These are phyloP conservation scores for Colletotrichum coccodes DNA, from an alignment of 2,329 filamentous ascomycete species.

Conservation along the genomic window DNA sequence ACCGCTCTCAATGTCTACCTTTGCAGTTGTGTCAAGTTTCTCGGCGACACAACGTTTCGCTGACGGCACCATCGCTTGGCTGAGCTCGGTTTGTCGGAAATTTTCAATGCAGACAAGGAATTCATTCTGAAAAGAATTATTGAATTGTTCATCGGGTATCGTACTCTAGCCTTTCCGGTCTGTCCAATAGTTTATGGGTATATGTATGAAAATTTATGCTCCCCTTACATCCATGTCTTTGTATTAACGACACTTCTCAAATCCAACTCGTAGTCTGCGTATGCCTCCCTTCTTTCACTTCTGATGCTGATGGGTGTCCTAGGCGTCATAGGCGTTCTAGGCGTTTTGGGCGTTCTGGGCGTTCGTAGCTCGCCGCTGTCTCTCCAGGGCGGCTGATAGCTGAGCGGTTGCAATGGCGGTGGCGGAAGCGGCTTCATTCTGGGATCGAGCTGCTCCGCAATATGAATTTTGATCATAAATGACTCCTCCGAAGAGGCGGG, in stretches of 20 bases:
- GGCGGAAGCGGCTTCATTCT: constrained; percentile 23
- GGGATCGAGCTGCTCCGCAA: neutral
- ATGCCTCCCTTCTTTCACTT: neutral
- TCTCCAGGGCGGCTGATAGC: constrained; percentile 2
- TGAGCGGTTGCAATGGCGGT: neutral
- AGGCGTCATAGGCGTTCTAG: neutral
- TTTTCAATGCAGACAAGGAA: no score
- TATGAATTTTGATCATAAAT: constrained; percentile 11
- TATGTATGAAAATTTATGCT: neutral
- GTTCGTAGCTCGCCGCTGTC: neutral
- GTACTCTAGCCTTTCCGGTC: no score
- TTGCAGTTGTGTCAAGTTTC: no score
- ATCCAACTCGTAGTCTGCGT: constrained; percentile 18
- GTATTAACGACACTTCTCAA: constrained; percentile 2
- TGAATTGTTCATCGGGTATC: no score
- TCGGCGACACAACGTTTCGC: no score
- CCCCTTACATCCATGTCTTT: constrained; percentile 16
- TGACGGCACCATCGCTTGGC: no score
- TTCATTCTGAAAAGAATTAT: no score
- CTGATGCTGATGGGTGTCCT: neutral
- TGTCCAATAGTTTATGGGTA: neutral
- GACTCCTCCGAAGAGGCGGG: neutral
- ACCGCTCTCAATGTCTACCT: no score
- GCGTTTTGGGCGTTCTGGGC: neutral
- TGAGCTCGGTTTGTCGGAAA: no score